Conservation (phyloP, 164 flowering plant genomes). For the Umbilicus rupestris region DNA sequence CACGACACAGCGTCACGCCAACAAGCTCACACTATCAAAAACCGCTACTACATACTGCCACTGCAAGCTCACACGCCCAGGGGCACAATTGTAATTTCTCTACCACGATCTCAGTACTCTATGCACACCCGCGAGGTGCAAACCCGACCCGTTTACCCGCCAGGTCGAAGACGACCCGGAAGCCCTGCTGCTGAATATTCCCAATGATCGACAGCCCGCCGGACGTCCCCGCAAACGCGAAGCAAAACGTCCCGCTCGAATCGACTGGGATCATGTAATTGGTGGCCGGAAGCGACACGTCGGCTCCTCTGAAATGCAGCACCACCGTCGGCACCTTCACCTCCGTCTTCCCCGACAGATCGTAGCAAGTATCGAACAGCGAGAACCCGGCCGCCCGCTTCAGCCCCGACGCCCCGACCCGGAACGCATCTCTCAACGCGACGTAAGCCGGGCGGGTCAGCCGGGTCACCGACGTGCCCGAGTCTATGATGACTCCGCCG, state of each 20-base stretch:
- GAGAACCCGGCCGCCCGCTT: slow-evolving; percentile 51
- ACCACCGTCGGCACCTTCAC: slow-evolving; percentile 95
- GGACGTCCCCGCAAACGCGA: slow-evolving; percentile 81
- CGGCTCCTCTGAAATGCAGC: slow-evolving; percentile 70
- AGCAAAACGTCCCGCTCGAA: slow-evolving; percentile 58
- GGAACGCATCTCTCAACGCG: slow-evolving; percentile 68
- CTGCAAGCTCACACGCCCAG: too few relatives aligned
- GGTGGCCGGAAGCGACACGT: slow-evolving; percentile 73
- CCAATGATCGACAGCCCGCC: slow-evolving; percentile 84
- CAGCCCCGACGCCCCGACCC: slow-evolving; percentile 43
- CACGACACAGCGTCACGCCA: too few relatives aligned
- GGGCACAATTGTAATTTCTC: too few relatives aligned
- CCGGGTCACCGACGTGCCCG: slow-evolving; percentile 94
- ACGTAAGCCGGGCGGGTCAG: slow-evolving; percentile 66
- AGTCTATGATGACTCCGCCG: slow-evolving; percentile 91
- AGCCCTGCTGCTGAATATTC: slow-evolving; percentile 93
- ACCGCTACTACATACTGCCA: too few relatives aligned
- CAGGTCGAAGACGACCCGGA: slow-evolving; percentile 70
- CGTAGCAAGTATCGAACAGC: slow-evolving; percentile 85
- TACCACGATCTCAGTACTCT: slow-evolving; percentile 10
- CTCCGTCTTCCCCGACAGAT: slow-evolving; percentile 57
- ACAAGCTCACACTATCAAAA: too few relatives aligned
- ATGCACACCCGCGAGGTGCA: slow-evolving; percentile 60
- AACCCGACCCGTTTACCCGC: slow-evolving; percentile 72
- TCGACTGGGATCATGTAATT: slow-evolving; percentile 88